These are phyloP conservation scores for Lactifluus echinatus DNA, from an alignment of 768 basidiomycete species.

Conservation along the genomic window DNA sequence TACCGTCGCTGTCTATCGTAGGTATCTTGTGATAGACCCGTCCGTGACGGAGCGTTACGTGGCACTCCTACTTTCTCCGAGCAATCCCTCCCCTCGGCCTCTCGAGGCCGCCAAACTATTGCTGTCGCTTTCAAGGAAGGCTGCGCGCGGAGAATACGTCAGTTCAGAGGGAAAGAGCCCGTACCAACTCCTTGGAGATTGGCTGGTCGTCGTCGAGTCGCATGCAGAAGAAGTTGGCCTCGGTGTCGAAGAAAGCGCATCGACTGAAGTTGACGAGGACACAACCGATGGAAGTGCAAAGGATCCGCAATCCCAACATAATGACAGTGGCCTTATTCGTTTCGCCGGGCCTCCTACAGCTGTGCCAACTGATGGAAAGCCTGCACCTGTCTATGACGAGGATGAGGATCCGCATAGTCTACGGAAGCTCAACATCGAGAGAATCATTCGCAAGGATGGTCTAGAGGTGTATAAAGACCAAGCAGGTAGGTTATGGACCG, in stretches of 20 bases:
- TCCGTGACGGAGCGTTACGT: slow-evolving; percentile 75
- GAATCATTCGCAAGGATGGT: slow-evolving; percentile 79
- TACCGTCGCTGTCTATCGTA: slow-evolving; percentile 74
- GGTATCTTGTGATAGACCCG: slow-evolving; percentile 80
- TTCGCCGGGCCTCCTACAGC: slow-evolving; percentile 58
- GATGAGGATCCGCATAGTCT: slow-evolving; percentile 74
- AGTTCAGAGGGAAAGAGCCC: slow-evolving; percentile 93
- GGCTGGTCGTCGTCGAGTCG: slow-evolving; percentile 84
- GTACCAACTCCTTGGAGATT: slow-evolving; percentile 88
- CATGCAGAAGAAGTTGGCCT: slow-evolving; percentile 90
- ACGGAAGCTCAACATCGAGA: slow-evolving; percentile 76
- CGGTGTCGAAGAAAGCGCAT: slow-evolving; percentile 51
- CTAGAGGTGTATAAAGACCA: slow-evolving; percentile 90
- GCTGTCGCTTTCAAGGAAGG: slow-evolving; percentile 74
- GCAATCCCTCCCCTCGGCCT: slow-evolving; percentile 59
- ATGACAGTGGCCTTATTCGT: slow-evolving; percentile 42
- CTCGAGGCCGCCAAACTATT: slow-evolving; percentile 91
- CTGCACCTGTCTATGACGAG: slow-evolving; percentile 52
- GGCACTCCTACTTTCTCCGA: slow-evolving; percentile 50
- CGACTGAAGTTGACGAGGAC: slow-evolving; percentile 33
- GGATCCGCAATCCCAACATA: slow-evolving; percentile 27
- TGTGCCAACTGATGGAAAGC: slow-evolving; percentile 42
- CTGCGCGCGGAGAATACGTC: slow-evolving; percentile 70
- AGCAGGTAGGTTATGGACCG: slow-evolving; percentile 92
- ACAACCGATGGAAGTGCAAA: slow-evolving; percentile 45